These are phyloP conservation scores for Gynochthodes officinalis DNA, from an alignment of 257 asterid genomes.

Conservation along the genomic window DNA sequence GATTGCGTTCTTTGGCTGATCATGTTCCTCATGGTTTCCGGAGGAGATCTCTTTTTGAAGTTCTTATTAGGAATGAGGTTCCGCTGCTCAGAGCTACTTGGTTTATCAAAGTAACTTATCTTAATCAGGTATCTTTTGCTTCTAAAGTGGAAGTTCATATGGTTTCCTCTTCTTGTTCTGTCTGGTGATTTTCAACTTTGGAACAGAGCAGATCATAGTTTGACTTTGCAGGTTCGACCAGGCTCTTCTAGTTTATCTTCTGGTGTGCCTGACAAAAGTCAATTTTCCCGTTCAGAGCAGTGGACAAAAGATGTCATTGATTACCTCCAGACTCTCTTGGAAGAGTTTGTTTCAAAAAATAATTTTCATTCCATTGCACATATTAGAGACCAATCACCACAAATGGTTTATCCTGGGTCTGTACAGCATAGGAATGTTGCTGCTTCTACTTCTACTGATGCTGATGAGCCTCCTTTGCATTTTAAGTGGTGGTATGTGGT, in stretches of 20 bases:
- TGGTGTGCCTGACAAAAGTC: conserved; percentile 74
- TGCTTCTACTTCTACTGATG: conserved; percentile 43
- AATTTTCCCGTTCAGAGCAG: conserved; percentile 81
- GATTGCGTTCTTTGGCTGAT: conserved; percentile 87
- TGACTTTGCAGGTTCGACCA: conserved; percentile 67
- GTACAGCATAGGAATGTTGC: conserved; percentile 55
- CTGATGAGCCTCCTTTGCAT: conserved; percentile 81
- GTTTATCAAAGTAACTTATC: conserved; percentile 95
- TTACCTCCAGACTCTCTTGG: conserved; percentile 86
- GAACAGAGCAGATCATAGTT: conserved; percentile 26
- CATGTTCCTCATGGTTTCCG: conserved; percentile 96
- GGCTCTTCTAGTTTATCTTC: conserved; percentile 69
- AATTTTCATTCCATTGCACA: conserved; percentile 52
- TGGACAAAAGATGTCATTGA: conserved; percentile 97
- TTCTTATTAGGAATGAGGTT: conserved; percentile 80
- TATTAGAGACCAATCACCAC: conserved; percentile 65
- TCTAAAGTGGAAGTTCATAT: not conserved
- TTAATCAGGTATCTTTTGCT: conserved; percentile 77
- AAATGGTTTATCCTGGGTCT: conserved; percentile 61
- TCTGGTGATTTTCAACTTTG: conserved; percentile 11
- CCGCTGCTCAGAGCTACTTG: conserved; percentile 93
- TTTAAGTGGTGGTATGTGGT: conserved; percentile 98
- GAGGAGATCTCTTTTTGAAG: conserved; percentile 79
- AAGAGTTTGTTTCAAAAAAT: conserved; percentile 73
- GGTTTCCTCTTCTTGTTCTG: conserved; percentile 7